Base-by-base conservation (phyloP, 495 filamentous ascomycete species). In the Extremus antarcticus region DNA sequence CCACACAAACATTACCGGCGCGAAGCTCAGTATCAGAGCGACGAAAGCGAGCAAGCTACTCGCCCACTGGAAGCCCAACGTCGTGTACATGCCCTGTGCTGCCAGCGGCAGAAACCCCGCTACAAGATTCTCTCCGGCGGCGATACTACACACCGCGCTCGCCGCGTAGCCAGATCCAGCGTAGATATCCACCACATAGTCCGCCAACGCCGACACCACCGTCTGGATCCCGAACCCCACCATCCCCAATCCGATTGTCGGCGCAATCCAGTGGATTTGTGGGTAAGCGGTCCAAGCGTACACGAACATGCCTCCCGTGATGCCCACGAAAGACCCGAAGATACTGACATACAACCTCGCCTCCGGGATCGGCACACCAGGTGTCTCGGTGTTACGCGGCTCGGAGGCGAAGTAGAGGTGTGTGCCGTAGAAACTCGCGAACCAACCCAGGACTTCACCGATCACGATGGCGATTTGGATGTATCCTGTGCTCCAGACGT, bases 181-280 rank as follows among this genome's bases (percentile, higher is more conserved):
- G 57, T 74, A 74, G 10, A 63, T 57, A 59, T 74, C 71, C 7
- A 60, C 65, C 39, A 73, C 55, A 52, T 67, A 69, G 29, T 58
- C 65, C 9, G 65, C 59, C 0, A 65, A 65, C 10, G 66, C 66
- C 8, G 51, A 56, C 11, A 64, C 53, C 29, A 70, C 57, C 22
- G 55, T 49, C 19, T 56, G 50, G 49, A 65, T 61, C 3, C 58
- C 61, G 38, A 66, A 53, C 16, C 66, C 63, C n/a, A 60, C 63
- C 29, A 64, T 40, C 10, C 45, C 55, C 17, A 64, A 56, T 1
- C 63, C 61, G 19, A 62, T 53, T 11, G 59, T 48, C 13, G 65
- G 65, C 1, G 61, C 54, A 22, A 65, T 65, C 64, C 64, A 68
- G 2, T 46, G 62, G 16, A 67, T 17, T 10, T 2, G 52, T 4